Evolutionary conservation across 305 asterid species (phyloP).

Genomic region (Plantago coronopus): DNA sequence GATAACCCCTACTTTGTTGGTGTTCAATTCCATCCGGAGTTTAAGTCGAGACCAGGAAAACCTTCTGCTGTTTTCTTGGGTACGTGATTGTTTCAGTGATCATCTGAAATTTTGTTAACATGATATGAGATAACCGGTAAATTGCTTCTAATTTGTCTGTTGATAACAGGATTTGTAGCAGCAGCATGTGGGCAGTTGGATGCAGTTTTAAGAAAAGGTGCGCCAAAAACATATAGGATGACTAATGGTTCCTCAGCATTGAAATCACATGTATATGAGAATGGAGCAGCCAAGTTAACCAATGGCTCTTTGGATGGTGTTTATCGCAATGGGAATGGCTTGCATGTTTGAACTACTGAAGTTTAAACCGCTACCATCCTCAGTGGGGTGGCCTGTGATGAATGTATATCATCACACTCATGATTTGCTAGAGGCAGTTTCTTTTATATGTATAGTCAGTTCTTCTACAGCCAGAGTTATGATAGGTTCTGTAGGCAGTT

Average conservation of each 20-base stretch:
- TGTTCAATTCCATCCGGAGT: slow-evolving; percentile 91
- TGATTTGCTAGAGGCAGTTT: background rate
- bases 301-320: slow-evolving; percentile 65
- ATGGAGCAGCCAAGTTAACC: slow-evolving; percentile 40
- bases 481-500: background rate
- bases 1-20: slow-evolving; percentile 81
- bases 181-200: slow-evolving; percentile 82
- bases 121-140: slow-evolving; percentile 1
- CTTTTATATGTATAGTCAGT: slow-evolving; percentile 7
- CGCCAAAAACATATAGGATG: slow-evolving; percentile 27
- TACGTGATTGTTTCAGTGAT: slow-evolving; percentile 22
- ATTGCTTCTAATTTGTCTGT: too few relatives aligned
- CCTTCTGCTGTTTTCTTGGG: slow-evolving; percentile 85
- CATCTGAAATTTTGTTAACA: background rate
- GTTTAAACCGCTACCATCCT: background rate
- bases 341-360: slow-evolving; percentile 48
- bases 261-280: slow-evolving; percentile 44
- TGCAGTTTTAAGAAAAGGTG: slow-evolving; percentile 41
- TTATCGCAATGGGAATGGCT: slow-evolving; percentile 66
- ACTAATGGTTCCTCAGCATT: slow-evolving; percentile 49
- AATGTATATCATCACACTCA: background rate
- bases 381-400: too few relatives aligned
- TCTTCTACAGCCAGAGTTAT: background rate
- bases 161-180: slow-evolving; percentile 67
- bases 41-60: slow-evolving; percentile 83